phyloP scores from a whole-genome alignment of 805 yeast species.

The Lachancea sp. region DNA sequence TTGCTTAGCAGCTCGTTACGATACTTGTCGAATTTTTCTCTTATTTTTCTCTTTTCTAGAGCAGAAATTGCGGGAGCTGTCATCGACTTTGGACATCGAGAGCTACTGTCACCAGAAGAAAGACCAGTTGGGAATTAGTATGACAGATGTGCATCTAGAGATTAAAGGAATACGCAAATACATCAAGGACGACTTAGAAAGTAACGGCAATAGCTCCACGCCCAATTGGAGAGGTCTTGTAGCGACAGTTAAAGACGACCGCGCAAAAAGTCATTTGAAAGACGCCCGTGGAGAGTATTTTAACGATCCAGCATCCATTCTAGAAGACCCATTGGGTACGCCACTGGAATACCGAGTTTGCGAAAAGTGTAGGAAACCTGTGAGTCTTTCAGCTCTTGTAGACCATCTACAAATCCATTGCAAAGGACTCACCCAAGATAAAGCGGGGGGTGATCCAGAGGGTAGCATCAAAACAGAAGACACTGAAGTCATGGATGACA shows the following conservation, averaged over 20 bases:
- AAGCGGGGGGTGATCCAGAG: background rate
- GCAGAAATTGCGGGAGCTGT: background rate
- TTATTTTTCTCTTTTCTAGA: background rate
- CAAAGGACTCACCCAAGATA: constrained; percentile 8
- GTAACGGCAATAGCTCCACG: background rate
- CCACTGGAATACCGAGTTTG: constrained; percentile 26
- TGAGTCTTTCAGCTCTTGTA: constrained; percentile 20
- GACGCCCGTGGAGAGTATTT: constrained; percentile 12
- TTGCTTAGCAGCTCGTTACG: too few species aligned
- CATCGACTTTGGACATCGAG: background rate
- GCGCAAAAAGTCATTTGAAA: background rate
- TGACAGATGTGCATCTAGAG: constrained; percentile 15
- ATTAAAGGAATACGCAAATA: constrained; percentile 11
- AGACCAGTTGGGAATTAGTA: background rate
- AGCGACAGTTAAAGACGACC: constrained; percentile 15
- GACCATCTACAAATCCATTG: constrained; percentile 29
- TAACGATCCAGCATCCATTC: constrained; percentile 19
- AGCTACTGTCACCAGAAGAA: background rate
- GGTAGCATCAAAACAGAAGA: constrained; percentile 9
- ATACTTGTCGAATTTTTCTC: too few species aligned
- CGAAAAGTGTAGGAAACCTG: constrained; percentile 30
- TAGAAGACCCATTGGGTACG: constrained; percentile 19
- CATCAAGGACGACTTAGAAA: constrained; percentile 7
- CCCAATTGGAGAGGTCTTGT: constrained; percentile 23
- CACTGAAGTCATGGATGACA: constrained; percentile 10